A percentile compares a stretch with the other conserved stretches of the same genome.
phyloP scores from a whole-genome alignment of 768 basidiomycete genomes.

The Lyophyllum shimeji region DNA sequence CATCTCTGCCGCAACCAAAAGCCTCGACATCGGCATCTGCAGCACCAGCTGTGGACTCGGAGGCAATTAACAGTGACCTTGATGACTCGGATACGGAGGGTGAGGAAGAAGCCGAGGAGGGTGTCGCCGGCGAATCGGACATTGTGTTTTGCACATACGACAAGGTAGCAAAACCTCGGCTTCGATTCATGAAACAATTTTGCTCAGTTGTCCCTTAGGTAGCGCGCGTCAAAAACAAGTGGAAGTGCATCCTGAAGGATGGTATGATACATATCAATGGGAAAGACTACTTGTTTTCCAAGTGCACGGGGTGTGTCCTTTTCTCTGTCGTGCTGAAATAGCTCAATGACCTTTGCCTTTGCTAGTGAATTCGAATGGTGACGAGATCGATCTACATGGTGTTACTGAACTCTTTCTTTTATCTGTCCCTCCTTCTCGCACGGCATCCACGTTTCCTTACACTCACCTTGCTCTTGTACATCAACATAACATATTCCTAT shows the following conservation, averaged over 20 bases:
- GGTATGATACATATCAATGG: conserved; percentile 98
- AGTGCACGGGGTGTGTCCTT: conserved; percentile 85
- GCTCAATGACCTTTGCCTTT: conserved; percentile 4
- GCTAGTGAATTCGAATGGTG: conserved; percentile 45
- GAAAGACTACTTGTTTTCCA: conserved; percentile 95
- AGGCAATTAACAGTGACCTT: conserved; percentile 94
- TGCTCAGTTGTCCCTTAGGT: conserved; percentile 53
- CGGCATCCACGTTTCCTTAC: neutral
- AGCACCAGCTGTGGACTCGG: conserved; percentile 51
- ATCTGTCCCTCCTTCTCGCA: neutral
- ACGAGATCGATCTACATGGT: conserved; percentile 2
- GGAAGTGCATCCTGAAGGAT: conserved; percentile 98
- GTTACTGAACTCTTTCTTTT: conserved; percentile 1
- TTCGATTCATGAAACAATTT: neutral
- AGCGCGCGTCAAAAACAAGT: conserved; percentile 99
- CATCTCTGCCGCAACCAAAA: conserved; percentile 70
- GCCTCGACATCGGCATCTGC: conserved; percentile 30
- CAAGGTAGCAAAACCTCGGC: conserved; percentile 59
- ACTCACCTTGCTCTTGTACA: conserved; percentile 15
- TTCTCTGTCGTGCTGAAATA: neutral
- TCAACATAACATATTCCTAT: conserved; percentile 14
- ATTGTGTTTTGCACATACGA: conserved; percentile 99
- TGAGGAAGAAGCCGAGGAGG: conserved; percentile 82
- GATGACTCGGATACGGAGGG: conserved; percentile 92
- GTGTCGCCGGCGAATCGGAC: conserved; percentile 73